Evolutionary conservation across 352 stramenopile genomes (phyloP).

Genomic region (Elongisporangium anandrum): DNA sequence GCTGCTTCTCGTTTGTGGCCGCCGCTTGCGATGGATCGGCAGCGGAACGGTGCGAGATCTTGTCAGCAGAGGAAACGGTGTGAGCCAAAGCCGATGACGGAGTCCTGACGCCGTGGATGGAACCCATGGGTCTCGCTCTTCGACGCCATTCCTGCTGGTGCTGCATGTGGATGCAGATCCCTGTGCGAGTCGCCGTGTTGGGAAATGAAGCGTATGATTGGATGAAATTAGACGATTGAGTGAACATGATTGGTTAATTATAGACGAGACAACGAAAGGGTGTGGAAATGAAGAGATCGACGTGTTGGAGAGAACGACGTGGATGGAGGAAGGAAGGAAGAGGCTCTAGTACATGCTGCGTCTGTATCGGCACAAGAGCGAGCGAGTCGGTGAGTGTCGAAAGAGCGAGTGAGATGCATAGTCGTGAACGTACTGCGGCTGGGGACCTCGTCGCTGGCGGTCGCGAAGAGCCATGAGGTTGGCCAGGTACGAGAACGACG

Average conservation of each 20-base stretch:
- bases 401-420: background rate
- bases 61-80: constrained; percentile 9
- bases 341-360: constrained; percentile 49
- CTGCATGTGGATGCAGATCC: background rate
- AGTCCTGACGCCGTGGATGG: background rate
- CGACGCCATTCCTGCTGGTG: constrained; percentile 13
- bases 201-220: constrained; percentile 5
- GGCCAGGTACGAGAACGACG: constrained; percentile 45
- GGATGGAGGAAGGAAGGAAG: too few species aligned
- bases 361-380: constrained; percentile 6
- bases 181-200: constrained; percentile 2
- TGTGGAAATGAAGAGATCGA: constrained; percentile 7
- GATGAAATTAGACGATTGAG: constrained; percentile 8
- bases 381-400: background rate
- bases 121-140: background rate
- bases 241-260: constrained; percentile 6
- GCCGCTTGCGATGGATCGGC: background rate
- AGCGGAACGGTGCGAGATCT: constrained; percentile 1
- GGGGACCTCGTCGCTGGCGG: constrained; percentile 25
- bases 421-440: constrained; percentile 16
- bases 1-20: background rate
- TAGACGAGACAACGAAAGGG: background rate
- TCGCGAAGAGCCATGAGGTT: constrained; percentile 51
- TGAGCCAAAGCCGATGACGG: background rate
- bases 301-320: constrained; percentile 3